phyloP scores from a whole-genome alignment of 2,329 filamentous ascomycete species.

The Ophiocordyceps robertsii region DNA sequence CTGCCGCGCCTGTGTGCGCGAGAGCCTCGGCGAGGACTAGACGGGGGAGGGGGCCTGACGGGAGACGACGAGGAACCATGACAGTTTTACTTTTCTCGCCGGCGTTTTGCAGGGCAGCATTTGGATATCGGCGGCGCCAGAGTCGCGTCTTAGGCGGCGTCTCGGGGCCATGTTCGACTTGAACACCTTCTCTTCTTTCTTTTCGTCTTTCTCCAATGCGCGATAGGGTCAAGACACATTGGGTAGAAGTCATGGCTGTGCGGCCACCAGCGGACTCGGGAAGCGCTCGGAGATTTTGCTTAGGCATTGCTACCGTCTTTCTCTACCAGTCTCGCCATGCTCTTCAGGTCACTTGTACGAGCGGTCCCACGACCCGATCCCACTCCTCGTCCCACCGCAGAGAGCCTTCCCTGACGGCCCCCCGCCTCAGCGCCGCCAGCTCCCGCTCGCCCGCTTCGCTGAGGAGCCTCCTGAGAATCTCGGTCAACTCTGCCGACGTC shows the following conservation, averaged over 20 bases:
- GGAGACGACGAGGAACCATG: not conserved
- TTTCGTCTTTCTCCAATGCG: too few relatives aligned
- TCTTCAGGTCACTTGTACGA: constrained; percentile 39
- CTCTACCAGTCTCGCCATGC: not conserved
- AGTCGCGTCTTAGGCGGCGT: not conserved
- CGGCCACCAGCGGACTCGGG: too few relatives aligned
- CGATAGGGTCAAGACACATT: too few relatives aligned
- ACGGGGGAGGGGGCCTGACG: not conserved
- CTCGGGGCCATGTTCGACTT: not conserved
- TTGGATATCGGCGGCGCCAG: too few relatives aligned
- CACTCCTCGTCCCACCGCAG: constrained; percentile 87
- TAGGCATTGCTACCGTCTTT: not conserved
- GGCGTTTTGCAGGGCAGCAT: not conserved
- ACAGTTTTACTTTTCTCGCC: not conserved
- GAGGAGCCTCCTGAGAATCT: constrained; percentile 53
- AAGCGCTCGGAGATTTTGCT: not conserved
- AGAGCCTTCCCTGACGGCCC: constrained; percentile 61
- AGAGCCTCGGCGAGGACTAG: constrained; percentile 64
- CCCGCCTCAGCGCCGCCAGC: constrained; percentile 48
- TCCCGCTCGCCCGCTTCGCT: constrained; percentile 32
- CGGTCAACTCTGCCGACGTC: constrained; percentile 50
- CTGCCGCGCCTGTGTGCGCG: constrained; percentile 66
- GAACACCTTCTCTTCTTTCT: too few relatives aligned
- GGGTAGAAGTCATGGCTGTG: too few relatives aligned
- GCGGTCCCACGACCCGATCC: constrained; percentile 64